Evolutionary conservation across 208 protist species (phyloP).

Genomic region (Acanthamoeba lenticulata): DNA sequence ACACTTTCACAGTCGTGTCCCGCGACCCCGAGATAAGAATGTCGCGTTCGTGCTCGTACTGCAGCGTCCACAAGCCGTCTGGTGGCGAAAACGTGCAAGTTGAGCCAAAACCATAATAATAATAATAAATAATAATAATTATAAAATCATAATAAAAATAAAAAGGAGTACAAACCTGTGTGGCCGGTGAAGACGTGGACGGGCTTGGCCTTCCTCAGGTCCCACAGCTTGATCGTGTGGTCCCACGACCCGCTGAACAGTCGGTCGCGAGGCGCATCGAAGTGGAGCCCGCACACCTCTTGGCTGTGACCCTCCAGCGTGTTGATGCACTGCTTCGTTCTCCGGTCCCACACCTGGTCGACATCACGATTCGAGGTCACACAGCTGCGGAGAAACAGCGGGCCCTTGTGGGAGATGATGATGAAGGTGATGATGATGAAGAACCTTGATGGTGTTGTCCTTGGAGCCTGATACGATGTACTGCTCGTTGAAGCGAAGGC

Average conservation of each 20-base stretch:
- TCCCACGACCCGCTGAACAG: constrained; percentile 58
- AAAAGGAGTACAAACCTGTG: neutral
- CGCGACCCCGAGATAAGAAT: constrained; percentile 45
- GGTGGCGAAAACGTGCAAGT: neutral
- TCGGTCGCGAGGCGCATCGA: neutral
- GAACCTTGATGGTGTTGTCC: constrained; percentile 60
- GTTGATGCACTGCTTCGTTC: constrained; percentile 41
- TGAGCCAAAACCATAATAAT: neutral
- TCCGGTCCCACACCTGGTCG: neutral
- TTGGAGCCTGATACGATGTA: constrained; percentile 42
- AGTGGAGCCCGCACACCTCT: constrained; percentile 37
- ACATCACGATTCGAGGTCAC: neutral
- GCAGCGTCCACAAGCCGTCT: constrained; percentile 45
- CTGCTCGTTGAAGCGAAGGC: constrained; percentile 49
- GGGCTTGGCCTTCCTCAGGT: constrained; percentile 7
- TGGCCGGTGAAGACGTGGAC: constrained; percentile 25
- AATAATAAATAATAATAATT: neutral
- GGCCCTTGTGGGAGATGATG: neutral
- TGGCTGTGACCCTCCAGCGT: constrained; percentile 27
- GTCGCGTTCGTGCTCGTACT: constrained; percentile 46
- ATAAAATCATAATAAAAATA: neutral
- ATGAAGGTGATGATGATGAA: neutral
- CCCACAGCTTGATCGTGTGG: constrained; percentile 63
- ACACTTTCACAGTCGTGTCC: constrained; percentile 66
- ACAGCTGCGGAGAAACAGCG: neutral